phyloP scores from a whole-genome alignment of 805 yeast genomes.

The Kuraishia floccosa region DNA sequence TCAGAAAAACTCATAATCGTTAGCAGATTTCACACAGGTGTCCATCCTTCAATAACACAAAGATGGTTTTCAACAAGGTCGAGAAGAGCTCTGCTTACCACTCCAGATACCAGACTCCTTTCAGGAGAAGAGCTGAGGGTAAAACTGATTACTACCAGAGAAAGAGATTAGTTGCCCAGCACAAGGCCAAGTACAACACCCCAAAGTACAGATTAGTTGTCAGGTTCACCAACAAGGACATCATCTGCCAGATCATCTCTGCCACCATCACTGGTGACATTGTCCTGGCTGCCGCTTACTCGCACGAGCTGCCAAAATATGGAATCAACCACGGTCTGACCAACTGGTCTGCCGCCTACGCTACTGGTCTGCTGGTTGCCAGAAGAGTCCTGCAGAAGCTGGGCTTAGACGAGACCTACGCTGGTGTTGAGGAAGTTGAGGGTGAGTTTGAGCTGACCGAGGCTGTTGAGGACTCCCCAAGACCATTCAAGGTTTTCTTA shows the following conservation, averaged over 20 bases:
- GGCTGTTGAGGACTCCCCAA: slow-evolving; percentile 99
- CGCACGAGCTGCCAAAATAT: slow-evolving; percentile 97
- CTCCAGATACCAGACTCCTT: slow-evolving; percentile 99
- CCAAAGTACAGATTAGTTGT: slow-evolving; percentile 99
- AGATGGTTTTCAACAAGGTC: slow-evolving; percentile 68
- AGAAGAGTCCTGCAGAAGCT: slow-evolving; percentile 98
- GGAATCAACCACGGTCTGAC: slow-evolving; percentile 98
- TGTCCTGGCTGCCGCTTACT: slow-evolving; percentile 95
- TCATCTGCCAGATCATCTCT: slow-evolving; percentile 94
- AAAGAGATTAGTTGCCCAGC: slow-evolving; percentile 98
- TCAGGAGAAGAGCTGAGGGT: slow-evolving; percentile 99
- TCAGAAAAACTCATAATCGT: too few species aligned
- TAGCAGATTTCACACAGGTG: too few species aligned
- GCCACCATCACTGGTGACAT: slow-evolving; percentile 96
- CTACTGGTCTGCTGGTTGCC: slow-evolving; percentile 96
- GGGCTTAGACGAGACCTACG: slow-evolving; percentile 96
- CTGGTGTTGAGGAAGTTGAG: slow-evolving; percentile 98
- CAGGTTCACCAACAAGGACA: slow-evolving; percentile 99
- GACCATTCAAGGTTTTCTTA: slow-evolving; percentile 99
- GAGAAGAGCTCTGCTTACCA: slow-evolving; percentile 87
- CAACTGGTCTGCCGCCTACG: slow-evolving; percentile 99
- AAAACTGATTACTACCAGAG: slow-evolving; percentile 99
- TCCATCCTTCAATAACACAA: too few species aligned
- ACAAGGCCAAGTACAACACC: slow-evolving; percentile 99
- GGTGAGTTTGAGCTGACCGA: slow-evolving; percentile 98